phyloP scores from a whole-genome alignment of 176 grass and related monocot genomes.

The Phoenix dactylifera region DNA sequence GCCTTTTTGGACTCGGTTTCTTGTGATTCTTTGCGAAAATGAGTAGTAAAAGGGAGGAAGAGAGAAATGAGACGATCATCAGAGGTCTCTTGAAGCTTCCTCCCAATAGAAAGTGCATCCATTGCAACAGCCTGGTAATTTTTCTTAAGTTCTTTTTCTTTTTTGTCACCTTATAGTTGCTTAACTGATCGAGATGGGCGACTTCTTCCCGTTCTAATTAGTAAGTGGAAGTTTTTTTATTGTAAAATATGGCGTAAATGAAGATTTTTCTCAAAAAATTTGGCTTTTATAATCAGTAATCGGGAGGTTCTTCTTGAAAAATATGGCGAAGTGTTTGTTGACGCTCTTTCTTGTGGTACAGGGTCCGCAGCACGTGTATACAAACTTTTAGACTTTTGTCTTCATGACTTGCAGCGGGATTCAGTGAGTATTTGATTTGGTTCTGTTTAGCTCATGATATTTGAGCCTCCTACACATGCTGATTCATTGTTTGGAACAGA shows the following conservation, averaged over 20 bases:
- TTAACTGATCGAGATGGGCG: no score
- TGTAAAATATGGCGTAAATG: no score
- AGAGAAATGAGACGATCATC: constrained; percentile 87
- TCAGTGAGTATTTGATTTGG: constrained; percentile 49
- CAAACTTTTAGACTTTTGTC: constrained; percentile 82
- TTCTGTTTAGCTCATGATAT: not conserved
- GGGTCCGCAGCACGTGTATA: constrained; percentile 88
- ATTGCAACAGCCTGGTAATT: constrained; percentile 50
- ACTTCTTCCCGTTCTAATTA: no score
- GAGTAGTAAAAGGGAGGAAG: constrained; percentile 63
- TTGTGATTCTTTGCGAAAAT: not conserved
- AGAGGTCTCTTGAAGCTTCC: constrained; percentile 92
- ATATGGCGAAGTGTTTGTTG: not conserved
- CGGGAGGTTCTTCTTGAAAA: no score
- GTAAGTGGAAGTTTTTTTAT: no score
- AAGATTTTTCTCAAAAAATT: no score
- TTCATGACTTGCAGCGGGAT: constrained; percentile 88
- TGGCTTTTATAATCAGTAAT: no score
- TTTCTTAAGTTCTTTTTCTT: not conserved
- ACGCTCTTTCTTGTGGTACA: constrained; percentile 25
- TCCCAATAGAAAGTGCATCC: constrained; percentile 80
- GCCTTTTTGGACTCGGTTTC: no score
- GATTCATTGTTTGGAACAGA: no score
- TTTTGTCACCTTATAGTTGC: not conserved
- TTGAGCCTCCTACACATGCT: not conserved